phyloP scores from a whole-genome alignment of 441 rosid genomes.

The Populus hybrid region DNA sequence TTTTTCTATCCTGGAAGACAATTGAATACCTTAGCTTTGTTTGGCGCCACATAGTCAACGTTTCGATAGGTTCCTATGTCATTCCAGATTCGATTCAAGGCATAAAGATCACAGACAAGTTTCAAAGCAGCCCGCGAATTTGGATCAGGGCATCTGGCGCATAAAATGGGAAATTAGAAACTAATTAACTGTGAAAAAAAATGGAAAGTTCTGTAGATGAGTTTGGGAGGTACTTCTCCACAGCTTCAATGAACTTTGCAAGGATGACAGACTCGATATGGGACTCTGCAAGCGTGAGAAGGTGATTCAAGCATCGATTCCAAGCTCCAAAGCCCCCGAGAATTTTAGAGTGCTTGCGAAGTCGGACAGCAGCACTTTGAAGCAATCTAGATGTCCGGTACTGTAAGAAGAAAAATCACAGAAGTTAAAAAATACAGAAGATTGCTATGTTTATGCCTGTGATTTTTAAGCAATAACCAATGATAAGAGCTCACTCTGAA shows the following conservation, averaged over 20 bases:
- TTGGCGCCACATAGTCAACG: constrained; percentile 85
- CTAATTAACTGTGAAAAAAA: neutral
- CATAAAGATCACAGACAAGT: constrained; percentile 92
- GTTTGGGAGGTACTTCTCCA: constrained; percentile 56
- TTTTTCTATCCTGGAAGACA: neutral
- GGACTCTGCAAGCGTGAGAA: constrained; percentile 92
- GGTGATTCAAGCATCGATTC: constrained; percentile 99
- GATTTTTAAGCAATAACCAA: constrained; percentile 8
- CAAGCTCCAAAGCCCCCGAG: constrained; percentile 94
- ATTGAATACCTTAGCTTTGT: constrained; percentile 89
- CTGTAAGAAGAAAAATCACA: constrained; percentile 36
- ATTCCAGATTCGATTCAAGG: constrained; percentile 84
- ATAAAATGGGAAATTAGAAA: constrained; percentile 20
- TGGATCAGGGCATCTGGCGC: constrained; percentile 71
- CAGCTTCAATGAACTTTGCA: constrained; percentile 86
- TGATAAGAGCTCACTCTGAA: constrained; percentile 63
- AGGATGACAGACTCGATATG: constrained; percentile 94
- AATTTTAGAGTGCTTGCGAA: constrained; percentile 71
- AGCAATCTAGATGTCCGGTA: constrained; percentile 94
- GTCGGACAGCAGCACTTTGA: constrained; percentile 78
- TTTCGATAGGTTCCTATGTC: constrained; percentile 85
- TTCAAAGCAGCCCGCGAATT: constrained; percentile 71
- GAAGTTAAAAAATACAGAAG: neutral
- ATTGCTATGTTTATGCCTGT: neutral
- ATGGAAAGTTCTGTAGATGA: neutral